Evolutionary conservation across 306 rosid species (phyloP).

Genomic region (Corylus americana): DNA sequence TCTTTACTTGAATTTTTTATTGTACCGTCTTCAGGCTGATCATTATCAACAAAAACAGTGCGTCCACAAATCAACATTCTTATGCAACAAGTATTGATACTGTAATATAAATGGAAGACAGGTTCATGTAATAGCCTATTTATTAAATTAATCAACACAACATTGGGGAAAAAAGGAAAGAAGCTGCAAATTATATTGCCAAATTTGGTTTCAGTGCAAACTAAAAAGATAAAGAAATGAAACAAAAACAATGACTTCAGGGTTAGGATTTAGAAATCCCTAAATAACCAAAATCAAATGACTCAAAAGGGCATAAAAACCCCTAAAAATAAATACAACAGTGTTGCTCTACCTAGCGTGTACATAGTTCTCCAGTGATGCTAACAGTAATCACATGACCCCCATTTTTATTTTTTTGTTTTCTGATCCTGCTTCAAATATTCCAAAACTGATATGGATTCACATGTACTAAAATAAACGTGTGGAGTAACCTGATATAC

Average conservation of each 20-base stretch:
- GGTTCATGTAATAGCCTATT: neutral
- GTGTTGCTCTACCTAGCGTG: too few relatives aligned
- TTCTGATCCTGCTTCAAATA: too few relatives aligned
- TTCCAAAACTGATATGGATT: too few relatives aligned
- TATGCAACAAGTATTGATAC: neutral
- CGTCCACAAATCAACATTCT: neutral
- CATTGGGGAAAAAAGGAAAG: neutral
- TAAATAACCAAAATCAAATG: too few relatives aligned
- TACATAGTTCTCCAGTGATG: too few relatives aligned
- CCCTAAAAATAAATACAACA: too few relatives aligned
- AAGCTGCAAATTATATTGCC: neutral
- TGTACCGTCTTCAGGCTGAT: constrained; percentile 21
- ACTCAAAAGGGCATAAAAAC: too few relatives aligned
- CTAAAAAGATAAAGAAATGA: neutral
- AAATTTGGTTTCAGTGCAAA: constrained; percentile 3
- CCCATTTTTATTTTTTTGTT: too few relatives aligned
- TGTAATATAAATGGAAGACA: neutral
- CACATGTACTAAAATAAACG: too few relatives aligned
- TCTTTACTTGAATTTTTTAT: neutral
- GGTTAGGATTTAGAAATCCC: too few relatives aligned
- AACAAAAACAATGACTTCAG: neutral
- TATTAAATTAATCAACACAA: neutral
- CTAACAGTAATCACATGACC: too few relatives aligned
- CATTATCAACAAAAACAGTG: constrained; percentile 5
- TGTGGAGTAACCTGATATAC: too few relatives aligned